Base-by-base conservation (phyloP, 2,329 filamentous ascomycete genomes). In the Colletotrichum scovillei region DNA sequence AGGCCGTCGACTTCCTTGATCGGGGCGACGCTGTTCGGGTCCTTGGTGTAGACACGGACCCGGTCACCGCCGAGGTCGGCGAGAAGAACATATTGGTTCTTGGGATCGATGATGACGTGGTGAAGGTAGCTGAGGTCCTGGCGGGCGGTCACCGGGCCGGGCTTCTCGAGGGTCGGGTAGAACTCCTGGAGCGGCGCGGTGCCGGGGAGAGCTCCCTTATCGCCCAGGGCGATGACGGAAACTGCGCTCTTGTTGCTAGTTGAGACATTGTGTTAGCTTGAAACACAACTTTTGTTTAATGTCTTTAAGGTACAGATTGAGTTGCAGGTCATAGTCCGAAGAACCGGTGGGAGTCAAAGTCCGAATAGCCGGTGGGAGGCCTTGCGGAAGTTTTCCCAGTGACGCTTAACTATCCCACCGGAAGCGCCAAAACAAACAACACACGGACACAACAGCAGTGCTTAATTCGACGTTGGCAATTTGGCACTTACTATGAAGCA, bases 401-500 rank as follows among this genome's bases (percentile, higher is more conserved):
- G 38, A 42, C 38, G 2, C 38, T 42, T 42, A 42, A 42, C 63
- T 57, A 72, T 67, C 14, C n/a, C 7, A 1, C 19, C 22, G 26
- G 60, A 62, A 42, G 38, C 38, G 38, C 38, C 38, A 42, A 42
- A 42, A 42, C 16, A 42, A 42, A 42, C 38, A 0, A 42, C 38
- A 42, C 38, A 42, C 38, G 16, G 38, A 42, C 16, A 42, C 16
- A 42, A 42, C 16, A 19, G 38, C 38, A 42, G 38, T 42, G 16
- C 38, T 42, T 42, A 42, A 0, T 42, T 42, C 38, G 38, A 42
- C 38, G 38, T 42, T 42, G 38, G 16, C 14, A 19, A 19, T 19
- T 58, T 46, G 30, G 62, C 1, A 76, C 74, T 75, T 24, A 76
- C 75, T 67, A 76, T 9, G 75, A 76, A 26, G 74, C 64, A 42